phyloP scores from a whole-genome alignment of 1,284 basidiomycete genomes.

The Inonotus hispidus region DNA sequence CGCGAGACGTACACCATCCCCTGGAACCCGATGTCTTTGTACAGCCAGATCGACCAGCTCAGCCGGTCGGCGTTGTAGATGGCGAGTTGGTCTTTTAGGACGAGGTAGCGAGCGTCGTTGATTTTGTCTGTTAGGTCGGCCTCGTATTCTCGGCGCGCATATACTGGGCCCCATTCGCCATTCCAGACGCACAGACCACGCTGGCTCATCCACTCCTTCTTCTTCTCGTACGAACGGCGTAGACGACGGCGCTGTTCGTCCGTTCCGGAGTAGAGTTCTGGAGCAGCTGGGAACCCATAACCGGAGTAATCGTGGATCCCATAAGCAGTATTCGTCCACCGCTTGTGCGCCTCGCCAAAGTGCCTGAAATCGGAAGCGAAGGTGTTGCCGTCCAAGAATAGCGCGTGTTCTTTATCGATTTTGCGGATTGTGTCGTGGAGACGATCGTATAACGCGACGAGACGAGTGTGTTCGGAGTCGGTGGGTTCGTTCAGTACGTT shows the following conservation, averaged over 20 bases:
- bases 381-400: constrained; percentile 35
- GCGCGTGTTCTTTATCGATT: constrained; percentile 38
- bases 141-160: constrained; percentile 26
- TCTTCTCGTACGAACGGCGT: constrained; percentile 29
- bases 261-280: constrained; percentile 26
- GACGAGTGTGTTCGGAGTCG: constrained; percentile 31
- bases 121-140: constrained; percentile 30
- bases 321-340: constrained; percentile 35
- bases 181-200: constrained; percentile 32
- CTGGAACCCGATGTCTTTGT: constrained; percentile 56
- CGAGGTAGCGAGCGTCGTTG: constrained; percentile 37
- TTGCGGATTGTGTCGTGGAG: constrained; percentile 38
- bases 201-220: constrained; percentile 28
- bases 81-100: constrained; percentile 44
- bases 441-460: constrained; percentile 36
- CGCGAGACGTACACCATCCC: constrained; percentile 44
- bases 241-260: constrained; percentile 30
- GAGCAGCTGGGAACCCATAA: constrained; percentile 37
- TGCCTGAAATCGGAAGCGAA: constrained; percentile 39
- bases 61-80: constrained; percentile 41
- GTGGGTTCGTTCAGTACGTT: constrained; percentile 45
- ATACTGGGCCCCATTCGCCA: constrained; percentile 34
- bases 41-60: constrained; percentile 55
- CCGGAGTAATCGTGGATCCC: constrained; percentile 40
- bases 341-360: constrained; percentile 30